Conservation (phyloP, 1,284 basidiomycete genomes). For the Trichosporon coremiiforme region DNA sequence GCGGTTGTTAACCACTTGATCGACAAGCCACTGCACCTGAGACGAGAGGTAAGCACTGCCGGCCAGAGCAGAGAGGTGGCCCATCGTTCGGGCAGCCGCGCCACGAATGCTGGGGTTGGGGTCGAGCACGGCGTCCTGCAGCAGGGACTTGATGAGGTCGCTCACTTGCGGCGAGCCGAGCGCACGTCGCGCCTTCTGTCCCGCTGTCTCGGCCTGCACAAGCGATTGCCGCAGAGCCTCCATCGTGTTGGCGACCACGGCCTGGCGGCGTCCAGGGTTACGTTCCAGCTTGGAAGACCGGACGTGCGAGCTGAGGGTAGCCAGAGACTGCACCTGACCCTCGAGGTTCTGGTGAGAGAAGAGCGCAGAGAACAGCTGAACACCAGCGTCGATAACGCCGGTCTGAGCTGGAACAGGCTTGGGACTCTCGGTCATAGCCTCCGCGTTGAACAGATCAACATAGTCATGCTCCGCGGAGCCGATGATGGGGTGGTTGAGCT, state of each 20-base stretch:
- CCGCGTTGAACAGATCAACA: slow-evolving; percentile 65
- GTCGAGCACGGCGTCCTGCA: slow-evolving; percentile 81
- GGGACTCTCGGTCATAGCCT: slow-evolving; percentile 36
- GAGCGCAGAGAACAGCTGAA: slow-evolving; percentile 79
- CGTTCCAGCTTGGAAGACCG: slow-evolving; percentile 80
- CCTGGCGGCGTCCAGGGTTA: slow-evolving; percentile 85
- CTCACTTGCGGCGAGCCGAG: slow-evolving; percentile 73
- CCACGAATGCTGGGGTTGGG: slow-evolving; percentile 75
- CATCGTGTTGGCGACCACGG: slow-evolving; percentile 78
- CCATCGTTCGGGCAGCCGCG: slow-evolving; percentile 86
- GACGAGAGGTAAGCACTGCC: slow-evolving; percentile 81
- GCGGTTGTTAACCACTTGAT: slow-evolving; percentile 94
- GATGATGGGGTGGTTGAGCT: slow-evolving; percentile 78
- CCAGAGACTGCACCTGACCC: slow-evolving; percentile 68
- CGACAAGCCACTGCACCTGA: slow-evolving; percentile 89
- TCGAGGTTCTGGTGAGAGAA: slow-evolving; percentile 76
- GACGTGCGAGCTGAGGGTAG: slow-evolving; percentile 64
- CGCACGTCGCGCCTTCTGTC: slow-evolving; percentile 65
- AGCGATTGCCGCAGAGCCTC: slow-evolving; percentile 79
- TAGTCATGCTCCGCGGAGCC: slow-evolving; percentile 86
- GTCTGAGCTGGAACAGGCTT: slow-evolving; percentile 73
- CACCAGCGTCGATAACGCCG: slow-evolving; percentile 82
- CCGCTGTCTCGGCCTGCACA: slow-evolving; percentile 62
- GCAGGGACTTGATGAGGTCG: slow-evolving; percentile 68
- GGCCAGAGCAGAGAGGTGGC: slow-evolving; percentile 79